Percentiles rank a stretch among this genome's conserved stretches.
Conservation (phyloP, 176 grass and related monocot species). For the Juncus effusus region DNA sequence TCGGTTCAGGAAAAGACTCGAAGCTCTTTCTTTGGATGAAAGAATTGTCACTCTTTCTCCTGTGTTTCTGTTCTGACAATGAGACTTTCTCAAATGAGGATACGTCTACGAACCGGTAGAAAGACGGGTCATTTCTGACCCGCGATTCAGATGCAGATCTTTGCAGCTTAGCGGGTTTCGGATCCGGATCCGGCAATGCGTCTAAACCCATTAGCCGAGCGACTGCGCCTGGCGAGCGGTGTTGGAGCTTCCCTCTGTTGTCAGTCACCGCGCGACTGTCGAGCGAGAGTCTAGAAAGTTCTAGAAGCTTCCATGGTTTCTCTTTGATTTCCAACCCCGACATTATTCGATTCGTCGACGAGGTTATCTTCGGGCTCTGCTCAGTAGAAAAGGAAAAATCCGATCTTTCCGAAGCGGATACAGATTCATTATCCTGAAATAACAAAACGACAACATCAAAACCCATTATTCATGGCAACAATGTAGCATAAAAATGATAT, state of each 20-base stretch:
- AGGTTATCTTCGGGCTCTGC: neutral
- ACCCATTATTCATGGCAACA: neutral
- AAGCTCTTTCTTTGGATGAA: conserved; percentile 33
- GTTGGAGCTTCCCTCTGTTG: conserved; percentile 22
- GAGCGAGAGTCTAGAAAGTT: conserved; percentile 29
- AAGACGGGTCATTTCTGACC: conserved; percentile 17
- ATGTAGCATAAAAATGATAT: neutral
- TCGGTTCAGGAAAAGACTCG: conserved; percentile 33
- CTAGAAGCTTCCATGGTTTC: conserved; percentile 28
- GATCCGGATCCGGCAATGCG: conserved; percentile 20
- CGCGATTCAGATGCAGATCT: conserved; percentile 37
- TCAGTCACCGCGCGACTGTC: conserved; percentile 29
- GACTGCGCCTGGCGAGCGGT: conserved; percentile 37
- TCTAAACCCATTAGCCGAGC: conserved; percentile 47
- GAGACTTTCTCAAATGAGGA: conserved; percentile 22
- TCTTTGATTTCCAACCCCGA: conserved; percentile 13
- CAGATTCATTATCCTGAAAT: conserved; percentile 30
- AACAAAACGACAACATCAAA: neutral
- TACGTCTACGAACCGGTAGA: conserved; percentile 34
- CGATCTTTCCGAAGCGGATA: conserved; percentile 32
- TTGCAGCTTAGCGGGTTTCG: conserved; percentile 23
- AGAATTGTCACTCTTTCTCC: conserved; percentile 31
- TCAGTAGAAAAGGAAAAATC: conserved; percentile 11
- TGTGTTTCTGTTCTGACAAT: neutral
- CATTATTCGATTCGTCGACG: neutral